phyloP scores from a whole-genome alignment of 768 basidiomycete genomes.

The Rubroboletus pulcherrimus region DNA sequence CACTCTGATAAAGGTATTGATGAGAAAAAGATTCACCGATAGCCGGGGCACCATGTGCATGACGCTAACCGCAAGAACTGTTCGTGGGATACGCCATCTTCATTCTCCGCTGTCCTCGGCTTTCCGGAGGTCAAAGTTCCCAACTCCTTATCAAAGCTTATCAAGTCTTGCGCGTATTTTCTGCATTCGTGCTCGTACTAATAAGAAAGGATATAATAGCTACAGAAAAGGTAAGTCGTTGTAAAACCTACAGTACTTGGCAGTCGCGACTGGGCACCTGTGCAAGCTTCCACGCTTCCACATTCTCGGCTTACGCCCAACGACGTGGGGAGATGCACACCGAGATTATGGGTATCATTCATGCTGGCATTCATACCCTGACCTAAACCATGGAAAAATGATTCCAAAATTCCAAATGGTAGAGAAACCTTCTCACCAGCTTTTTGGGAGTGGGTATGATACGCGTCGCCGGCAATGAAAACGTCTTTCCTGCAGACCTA shows the following conservation, averaged over 20 bases:
- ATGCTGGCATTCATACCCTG: slow-evolving; percentile 80
- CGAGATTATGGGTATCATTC: slow-evolving; percentile 71
- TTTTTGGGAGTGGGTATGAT: slow-evolving; percentile 66
- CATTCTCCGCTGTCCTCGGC: slow-evolving; percentile 45
- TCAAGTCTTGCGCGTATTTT: slow-evolving; percentile 68
- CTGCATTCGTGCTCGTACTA: slow-evolving; percentile 70
- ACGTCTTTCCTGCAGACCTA: slow-evolving; percentile 61
- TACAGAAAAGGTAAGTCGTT: not conserved
- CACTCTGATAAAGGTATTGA: slow-evolving; percentile 20
- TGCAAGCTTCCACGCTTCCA: slow-evolving; percentile 44
- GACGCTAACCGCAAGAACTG: slow-evolving; percentile 33
- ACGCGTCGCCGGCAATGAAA: slow-evolving; percentile 77
- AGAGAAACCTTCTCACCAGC: slow-evolving; percentile 38
- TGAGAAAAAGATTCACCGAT: not conserved
- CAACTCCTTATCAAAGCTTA: slow-evolving; percentile 65
- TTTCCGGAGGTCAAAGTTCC: slow-evolving; percentile 66
- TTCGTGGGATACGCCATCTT: slow-evolving; percentile 32
- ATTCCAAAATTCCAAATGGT: not conserved
- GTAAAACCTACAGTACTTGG: slow-evolving; percentile 30
- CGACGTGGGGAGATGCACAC: slow-evolving; percentile 25
- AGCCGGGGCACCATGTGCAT: not conserved
- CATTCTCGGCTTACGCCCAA: slow-evolving; percentile 46
- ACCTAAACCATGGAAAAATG: slow-evolving; percentile 33
- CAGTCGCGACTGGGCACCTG: slow-evolving; percentile 25
- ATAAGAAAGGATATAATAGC: not conserved